These are phyloP conservation scores for Lumnitzera racemosa DNA, from an alignment of 345 rosid species.

Conservation along the genomic window DNA sequence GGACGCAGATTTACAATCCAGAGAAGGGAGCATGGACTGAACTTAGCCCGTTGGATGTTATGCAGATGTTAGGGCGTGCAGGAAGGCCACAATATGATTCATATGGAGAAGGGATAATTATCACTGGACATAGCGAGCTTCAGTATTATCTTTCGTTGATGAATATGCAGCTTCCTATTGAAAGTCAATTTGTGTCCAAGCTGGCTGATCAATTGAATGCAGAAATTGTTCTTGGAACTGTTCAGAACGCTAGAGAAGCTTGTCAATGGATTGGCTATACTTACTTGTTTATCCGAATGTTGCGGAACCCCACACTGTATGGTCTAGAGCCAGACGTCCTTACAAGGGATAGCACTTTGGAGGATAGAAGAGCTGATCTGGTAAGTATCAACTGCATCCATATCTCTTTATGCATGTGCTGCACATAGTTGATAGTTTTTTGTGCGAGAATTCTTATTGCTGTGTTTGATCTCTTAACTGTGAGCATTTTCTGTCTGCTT, in stretches of 20 bases:
- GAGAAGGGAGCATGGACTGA: conserved; percentile 99
- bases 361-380: conserved; percentile 97
- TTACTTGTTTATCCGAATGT: conserved; percentile 74
- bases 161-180: conserved; percentile 98
- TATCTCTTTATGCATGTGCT: background rate
- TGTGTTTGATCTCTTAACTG: no score
- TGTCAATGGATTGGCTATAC: conserved; percentile 96
- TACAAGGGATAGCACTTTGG: conserved; percentile 55
- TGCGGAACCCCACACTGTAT: conserved; percentile 82
- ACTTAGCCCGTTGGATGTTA: conserved; percentile 86
- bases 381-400: conserved; percentile 26
- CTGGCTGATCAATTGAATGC: conserved; percentile 99
- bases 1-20: conserved; percentile 91
- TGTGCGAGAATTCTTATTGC: no score
- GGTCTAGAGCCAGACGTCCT: conserved; percentile 84
- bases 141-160: conserved; percentile 87
- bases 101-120: conserved; percentile 90
- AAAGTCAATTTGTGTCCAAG: conserved; percentile 88
- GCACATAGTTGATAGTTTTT: no score
- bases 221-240: conserved; percentile 94
- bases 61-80: conserved; percentile 99
- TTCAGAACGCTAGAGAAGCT: conserved; percentile 95
- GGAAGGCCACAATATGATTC: conserved; percentile 97
- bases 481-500: no score
- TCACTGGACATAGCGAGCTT: conserved; percentile 87